Base-by-base conservation (phyloP, 2,329 filamentous ascomycete genomes). In the Domatiomyces globalis region DNA sequence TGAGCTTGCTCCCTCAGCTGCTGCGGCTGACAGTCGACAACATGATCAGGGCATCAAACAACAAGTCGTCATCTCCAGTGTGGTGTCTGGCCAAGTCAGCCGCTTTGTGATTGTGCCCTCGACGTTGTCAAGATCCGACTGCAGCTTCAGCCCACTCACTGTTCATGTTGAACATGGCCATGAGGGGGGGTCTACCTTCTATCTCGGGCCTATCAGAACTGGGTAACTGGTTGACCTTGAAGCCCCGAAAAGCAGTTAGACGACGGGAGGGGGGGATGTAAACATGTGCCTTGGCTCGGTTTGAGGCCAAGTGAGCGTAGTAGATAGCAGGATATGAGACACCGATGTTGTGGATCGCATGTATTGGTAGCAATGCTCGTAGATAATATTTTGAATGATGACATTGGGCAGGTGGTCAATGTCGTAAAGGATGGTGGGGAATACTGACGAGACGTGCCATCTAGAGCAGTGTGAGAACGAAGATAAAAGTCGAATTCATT, bases 321-420 rank as follows among this genome's bases (percentile, higher is more conserved):
- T 98, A 98, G 0, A 96, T 83, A 0, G 92, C 88, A 0, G 92
- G 92, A 58, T 67, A 0, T 92, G 69, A 0, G 89, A 95, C 0
- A 98, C 89, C 0, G 92, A 87, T 0, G 90, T 96, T 0, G 89
- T 96, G 0, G 89, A 92, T 15, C 92, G 81, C 51, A 84, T 83
- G 63, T 95, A 98, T 51, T 94, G 87, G 67, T 95, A 98, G 45
- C 84, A 94, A 56, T 95, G 88, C 59, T 95, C 84, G 61, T 96
- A 96, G 19, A 96, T 84, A 78, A 96, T 84, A 51, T 83, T 82
- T 62, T 95, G 85, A 0, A n/a, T n/a, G n/a, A 98, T 73, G 1
- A 83, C 75, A 43, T 85, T 80, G 0, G 83, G 74, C 0, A 74
- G 66, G 61, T 86, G 76, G 1, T 76, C 79, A 65, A 96, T 88